Evolutionary conservation across 495 filamentous ascomycete genomes (phyloP).

Genomic region (Daldinia decipiens): DNA sequence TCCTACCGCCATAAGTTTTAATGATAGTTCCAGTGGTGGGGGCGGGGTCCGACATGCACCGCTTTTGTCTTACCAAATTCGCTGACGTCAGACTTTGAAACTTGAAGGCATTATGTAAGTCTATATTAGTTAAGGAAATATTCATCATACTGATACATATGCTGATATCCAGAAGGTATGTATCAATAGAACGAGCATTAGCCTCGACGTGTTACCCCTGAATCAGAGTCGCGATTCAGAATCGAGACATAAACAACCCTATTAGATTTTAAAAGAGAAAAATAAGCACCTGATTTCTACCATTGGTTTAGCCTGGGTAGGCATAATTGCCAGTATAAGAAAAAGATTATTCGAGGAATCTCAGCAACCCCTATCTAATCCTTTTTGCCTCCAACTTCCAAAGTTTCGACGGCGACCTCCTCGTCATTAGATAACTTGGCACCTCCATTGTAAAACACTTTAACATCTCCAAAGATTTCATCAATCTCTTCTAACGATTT

Average conservation of each 20-base stretch:
- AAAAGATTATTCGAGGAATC: background rate
- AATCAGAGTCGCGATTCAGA: too few species aligned
- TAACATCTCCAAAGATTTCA: slow-evolving; percentile 53
- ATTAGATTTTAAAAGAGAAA: too few species aligned
- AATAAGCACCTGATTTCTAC: too few species aligned
- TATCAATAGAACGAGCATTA: too few species aligned
- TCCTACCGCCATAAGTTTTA: background rate
- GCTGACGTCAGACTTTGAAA: slow-evolving; percentile 31
- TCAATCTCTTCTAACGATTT: slow-evolving; percentile 66
- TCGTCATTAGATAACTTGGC: slow-evolving; percentile 19
- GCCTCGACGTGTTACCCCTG: too few species aligned
- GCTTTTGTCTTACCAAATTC: slow-evolving; percentile 10
- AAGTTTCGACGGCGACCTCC: slow-evolving; percentile 14
- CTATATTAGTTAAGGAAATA: too few species aligned
- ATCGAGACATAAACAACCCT: too few species aligned
- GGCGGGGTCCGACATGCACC: slow-evolving; percentile 17
- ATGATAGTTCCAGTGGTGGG: slow-evolving; percentile 31
- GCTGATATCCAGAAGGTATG: too few species aligned
- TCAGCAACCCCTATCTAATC: background rate
- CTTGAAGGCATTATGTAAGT: too few species aligned
- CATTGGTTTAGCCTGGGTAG: too few species aligned
- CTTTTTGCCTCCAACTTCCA: slow-evolving; percentile 16
- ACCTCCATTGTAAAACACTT: slow-evolving; percentile 7
- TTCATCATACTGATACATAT: too few species aligned
- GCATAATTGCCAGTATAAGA: too few species aligned